Evolutionary conservation across 208 protist species (phyloP).

Genomic region (Leishmania tarentolae): DNA sequence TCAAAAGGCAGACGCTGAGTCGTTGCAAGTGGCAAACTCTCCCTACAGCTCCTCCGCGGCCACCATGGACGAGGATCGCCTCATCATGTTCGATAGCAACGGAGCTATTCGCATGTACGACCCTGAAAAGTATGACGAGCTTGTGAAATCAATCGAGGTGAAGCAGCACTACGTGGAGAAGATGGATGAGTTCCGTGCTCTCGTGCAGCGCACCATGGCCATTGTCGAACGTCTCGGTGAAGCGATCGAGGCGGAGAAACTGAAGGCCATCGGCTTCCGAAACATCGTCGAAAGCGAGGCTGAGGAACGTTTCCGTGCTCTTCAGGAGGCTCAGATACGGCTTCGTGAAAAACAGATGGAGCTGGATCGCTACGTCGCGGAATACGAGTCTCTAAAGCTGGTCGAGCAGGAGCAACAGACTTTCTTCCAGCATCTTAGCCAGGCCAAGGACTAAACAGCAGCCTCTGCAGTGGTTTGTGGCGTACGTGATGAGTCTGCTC

Average conservation of each 20-base stretch:
- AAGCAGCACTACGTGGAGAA: conserved; percentile 72
- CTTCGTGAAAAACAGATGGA: conserved; percentile 90
- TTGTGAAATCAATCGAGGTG: conserved; percentile 74
- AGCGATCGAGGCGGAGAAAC: conserved; percentile 87
- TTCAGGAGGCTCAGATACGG: conserved; percentile 84
- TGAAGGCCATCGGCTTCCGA: conserved; percentile 83
- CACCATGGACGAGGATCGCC: conserved; percentile 81
- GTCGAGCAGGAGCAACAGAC: conserved; percentile 85
- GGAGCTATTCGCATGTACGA: conserved; percentile 91
- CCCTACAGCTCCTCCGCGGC: background rate
- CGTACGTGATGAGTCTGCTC: background rate
- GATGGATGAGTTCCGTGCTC: conserved; percentile 86
- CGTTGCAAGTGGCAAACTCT: background rate
- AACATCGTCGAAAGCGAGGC: conserved; percentile 91
- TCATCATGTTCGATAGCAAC: conserved; percentile 91
- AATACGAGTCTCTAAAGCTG: conserved; percentile 86
- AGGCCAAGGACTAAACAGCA: conserved; percentile 45
- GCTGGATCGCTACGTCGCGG: conserved; percentile 86
- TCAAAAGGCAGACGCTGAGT: background rate
- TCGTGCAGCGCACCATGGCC: conserved; percentile 82
- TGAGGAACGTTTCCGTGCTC: conserved; percentile 73
- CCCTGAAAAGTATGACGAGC: conserved; percentile 89
- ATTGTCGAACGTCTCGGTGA: conserved; percentile 78
- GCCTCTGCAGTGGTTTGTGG: background rate
- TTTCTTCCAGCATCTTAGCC: conserved; percentile 80